A percentile compares a stretch with the other conserved stretches of the same genome.
Conservation (phyloP, 352 stramenopile species). For the Paralagenidium karlingii region DNA sequence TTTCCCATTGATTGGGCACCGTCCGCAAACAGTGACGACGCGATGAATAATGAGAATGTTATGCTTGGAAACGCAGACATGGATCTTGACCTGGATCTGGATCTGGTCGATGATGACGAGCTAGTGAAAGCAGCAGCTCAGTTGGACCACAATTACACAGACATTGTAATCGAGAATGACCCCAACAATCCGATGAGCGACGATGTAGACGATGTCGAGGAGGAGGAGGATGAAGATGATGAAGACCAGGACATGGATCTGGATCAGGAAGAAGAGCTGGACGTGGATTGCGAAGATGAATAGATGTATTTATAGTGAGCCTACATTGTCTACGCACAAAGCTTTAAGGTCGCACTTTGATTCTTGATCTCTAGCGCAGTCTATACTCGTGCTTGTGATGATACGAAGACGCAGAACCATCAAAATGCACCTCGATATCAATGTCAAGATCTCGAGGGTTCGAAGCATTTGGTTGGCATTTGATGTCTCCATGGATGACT, state of each 20-base stretch:
- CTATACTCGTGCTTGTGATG: no score
- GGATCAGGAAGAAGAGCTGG: slow-evolving; percentile 48
- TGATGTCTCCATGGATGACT: slow-evolving; percentile 81
- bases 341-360: no score
- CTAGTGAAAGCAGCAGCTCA: slow-evolving; percentile 76
- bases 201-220: slow-evolving; percentile 56
- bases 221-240: slow-evolving; percentile 44
- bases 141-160: slow-evolving; percentile 80
- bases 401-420: no score
- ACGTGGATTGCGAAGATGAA: slow-evolving; percentile 18
- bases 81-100: slow-evolving; percentile 33
- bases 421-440: no score
- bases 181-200: slow-evolving; percentile 35
- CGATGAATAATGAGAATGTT: slow-evolving; percentile 20
- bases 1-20: slow-evolving; percentile 96
- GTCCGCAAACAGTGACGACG: slow-evolving; percentile 27
- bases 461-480: slow-evolving; percentile 79
- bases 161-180: slow-evolving; percentile 68
- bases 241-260: slow-evolving; percentile 29
- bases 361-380: no score
- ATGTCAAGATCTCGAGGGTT: slow-evolving; percentile 94
- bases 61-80: slow-evolving; percentile 2
- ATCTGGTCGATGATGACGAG: slow-evolving; percentile 77
- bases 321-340: no score
- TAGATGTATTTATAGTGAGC: slow-evolving; percentile 1